A percentile compares a stretch with the other conserved stretches of the same genome.
phyloP scores from a whole-genome alignment of 495 filamentous ascomycete genomes.

The Aspergillus sclerotioniger region DNA sequence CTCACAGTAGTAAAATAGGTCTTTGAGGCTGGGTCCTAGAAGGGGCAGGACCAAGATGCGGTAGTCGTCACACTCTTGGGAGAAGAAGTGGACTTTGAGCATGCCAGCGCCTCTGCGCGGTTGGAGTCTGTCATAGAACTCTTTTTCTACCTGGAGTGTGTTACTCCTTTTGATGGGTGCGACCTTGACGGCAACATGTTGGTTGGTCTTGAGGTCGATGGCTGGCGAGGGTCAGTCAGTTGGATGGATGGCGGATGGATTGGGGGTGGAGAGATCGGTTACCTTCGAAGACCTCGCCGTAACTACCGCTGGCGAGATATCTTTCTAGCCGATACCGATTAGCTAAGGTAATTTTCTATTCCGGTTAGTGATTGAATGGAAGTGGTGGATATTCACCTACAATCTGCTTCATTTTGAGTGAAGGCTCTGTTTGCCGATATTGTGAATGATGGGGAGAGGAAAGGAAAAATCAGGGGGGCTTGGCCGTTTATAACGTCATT shows the following conservation, averaged over 20 bases:
- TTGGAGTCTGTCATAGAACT: not conserved
- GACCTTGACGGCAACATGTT: not conserved
- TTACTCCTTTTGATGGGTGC: not conserved
- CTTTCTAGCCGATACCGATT: not conserved
- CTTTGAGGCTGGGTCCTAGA: slow-evolving; percentile 39
- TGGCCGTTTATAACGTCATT: no score
- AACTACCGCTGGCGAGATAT: not conserved
- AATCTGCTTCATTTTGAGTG: not conserved
- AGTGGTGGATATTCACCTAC: not conserved
- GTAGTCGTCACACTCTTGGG: slow-evolving; percentile 28
- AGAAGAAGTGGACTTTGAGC: slow-evolving; percentile 25
- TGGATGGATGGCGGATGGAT: not conserved
- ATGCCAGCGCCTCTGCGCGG: slow-evolving; percentile 20
- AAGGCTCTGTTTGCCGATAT: no score
- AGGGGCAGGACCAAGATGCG: slow-evolving; percentile 29
- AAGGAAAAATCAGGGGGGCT: no score
- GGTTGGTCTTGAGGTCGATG: not conserved
- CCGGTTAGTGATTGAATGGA: not conserved
- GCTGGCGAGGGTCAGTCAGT: not conserved
- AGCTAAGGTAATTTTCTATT: not conserved
- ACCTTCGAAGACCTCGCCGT: slow-evolving; percentile 3
- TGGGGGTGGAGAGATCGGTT: not conserved
- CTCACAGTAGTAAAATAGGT: slow-evolving; percentile 33
- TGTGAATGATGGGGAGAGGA: no score
- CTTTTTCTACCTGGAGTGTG: no score